phyloP scores from a whole-genome alignment of 306 rosid species.

The Vigna radiata region DNA sequence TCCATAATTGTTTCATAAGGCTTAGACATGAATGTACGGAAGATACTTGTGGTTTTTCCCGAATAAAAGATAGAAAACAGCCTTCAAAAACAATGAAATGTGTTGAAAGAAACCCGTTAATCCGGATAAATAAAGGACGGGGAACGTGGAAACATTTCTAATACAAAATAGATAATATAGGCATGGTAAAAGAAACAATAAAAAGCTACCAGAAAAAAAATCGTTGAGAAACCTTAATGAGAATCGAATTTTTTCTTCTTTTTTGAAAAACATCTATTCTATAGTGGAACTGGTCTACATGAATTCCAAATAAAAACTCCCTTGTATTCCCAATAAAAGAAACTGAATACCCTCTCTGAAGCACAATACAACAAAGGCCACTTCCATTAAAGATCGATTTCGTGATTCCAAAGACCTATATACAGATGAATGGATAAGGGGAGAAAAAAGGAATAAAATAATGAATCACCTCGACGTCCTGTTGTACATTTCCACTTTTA shows the following conservation, averaged over 20 bases:
- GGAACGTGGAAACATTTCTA: not conserved
- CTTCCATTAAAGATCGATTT: constrained; percentile 52
- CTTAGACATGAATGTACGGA: too few relatives aligned
- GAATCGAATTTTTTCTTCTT: too few relatives aligned
- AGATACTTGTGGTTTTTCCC: too few relatives aligned
- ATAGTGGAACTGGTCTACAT: constrained; percentile 33
- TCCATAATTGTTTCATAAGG: too few relatives aligned
- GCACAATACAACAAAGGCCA: constrained; percentile 55
- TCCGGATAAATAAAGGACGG: not conserved
- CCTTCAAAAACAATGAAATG: too few relatives aligned
- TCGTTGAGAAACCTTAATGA: constrained; percentile 41
- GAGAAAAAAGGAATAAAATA: constrained; percentile 33
- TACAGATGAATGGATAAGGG: constrained; percentile 54
- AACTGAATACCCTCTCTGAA: constrained; percentile 45
- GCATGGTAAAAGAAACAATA: constrained; percentile 35
- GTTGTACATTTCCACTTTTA: constrained; percentile 39
- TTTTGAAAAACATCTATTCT: not conserved
- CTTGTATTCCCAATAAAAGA: not conserved
- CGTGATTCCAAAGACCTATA: constrained; percentile 54
- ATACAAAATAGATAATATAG: not conserved
- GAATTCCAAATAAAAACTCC: constrained; percentile 53
- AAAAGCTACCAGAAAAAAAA: constrained; percentile 51
- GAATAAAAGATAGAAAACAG: too few relatives aligned
- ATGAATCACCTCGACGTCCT: constrained; percentile 57
- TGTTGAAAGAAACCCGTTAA: not conserved